Percentiles rank a stretch among this genome's conserved stretches.
These are phyloP conservation scores for Cystoderma amianthinum DNA, from an alignment of 768 basidiomycete genomes.

Conservation along the genomic window DNA sequence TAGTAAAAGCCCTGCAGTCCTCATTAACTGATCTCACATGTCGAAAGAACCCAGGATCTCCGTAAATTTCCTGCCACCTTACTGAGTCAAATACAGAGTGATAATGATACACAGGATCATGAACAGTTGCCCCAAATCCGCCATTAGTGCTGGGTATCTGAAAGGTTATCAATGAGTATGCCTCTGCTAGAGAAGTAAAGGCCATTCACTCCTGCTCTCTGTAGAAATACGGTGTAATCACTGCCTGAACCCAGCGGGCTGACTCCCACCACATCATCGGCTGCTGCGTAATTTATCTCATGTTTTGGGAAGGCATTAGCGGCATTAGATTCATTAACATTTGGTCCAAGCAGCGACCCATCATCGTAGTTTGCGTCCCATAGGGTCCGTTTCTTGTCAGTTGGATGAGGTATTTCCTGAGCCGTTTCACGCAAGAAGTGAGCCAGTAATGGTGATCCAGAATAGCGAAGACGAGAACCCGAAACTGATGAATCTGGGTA, in stretches of 20 bases:
- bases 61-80: constrained; percentile 68
- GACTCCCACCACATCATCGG: constrained; percentile 38
- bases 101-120: constrained; percentile 71
- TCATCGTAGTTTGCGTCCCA: constrained; percentile 72
- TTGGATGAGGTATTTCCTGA: constrained; percentile 68
- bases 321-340: constrained; percentile 25
- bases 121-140: constrained; percentile 30
- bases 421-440: constrained; percentile 67
- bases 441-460: constrained; percentile 77
- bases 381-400: constrained; percentile 51
- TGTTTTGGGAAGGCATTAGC: constrained; percentile 36
- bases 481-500: constrained; percentile 58
- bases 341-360: constrained; percentile 33
- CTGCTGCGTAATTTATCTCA: constrained; percentile 20
- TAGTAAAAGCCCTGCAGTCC: not conserved
- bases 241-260: constrained; percentile 76
- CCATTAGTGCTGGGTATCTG: constrained; percentile 37
- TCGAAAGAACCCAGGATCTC: constrained; percentile 68
- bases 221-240: constrained; percentile 90
- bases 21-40: constrained; percentile 45
- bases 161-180: not conserved
- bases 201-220: constrained; percentile 48
- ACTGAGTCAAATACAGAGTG: constrained; percentile 70
- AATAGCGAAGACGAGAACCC: constrained; percentile 49
- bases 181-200: not conserved